Base-by-base conservation (phyloP, 768 basidiomycete species). In the Pisolithus orientalis region DNA sequence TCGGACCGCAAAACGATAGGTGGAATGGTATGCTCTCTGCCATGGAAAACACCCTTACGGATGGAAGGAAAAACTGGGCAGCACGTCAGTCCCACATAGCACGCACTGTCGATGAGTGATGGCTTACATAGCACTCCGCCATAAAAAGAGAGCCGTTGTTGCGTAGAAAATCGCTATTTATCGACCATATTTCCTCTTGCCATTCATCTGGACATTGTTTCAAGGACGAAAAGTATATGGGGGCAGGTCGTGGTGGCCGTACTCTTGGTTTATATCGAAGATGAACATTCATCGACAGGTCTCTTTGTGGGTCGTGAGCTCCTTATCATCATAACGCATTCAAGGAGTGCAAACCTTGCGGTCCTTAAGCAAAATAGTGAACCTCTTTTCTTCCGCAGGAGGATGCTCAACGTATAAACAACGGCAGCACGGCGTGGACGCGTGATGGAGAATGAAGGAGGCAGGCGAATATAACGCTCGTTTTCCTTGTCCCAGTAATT, bases 11-110 rank as follows among this genome's bases (percentile, higher is more conserved):
- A 21, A 87, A 69, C 53, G 85, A 84, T 38, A 87, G 57, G 59
- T 85, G 82, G 65, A 87, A 84, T 1, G 84, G 83, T 14, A 87
- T 81, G 6, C 65, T 71, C 51, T 85, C 83, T 2, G 69, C 61
- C 17, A 83, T 51, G 6, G 77, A 75, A 65, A 79, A 87, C 16
- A 83, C 75, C 50, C 81, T 77, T 6, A 76, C 76, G 3, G 74
- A 73, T 17, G 85, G 85, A 17, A 87, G 66, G 60, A 85, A 82
- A 17, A 86, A 64, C 85, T 87, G 59, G 40, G 57, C 14, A 39
- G 16, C 47, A 39, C 16, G 25, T 59, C 51, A 50, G 14, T 1
- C 6, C 39, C 39, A 32, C 3, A 1, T 24, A 10, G 46, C 17
- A 7, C 7, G n/a, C 31, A 29, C 13, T 28, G 5, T 14, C 14